A percentile compares a stretch with the other conserved stretches of the same genome.
Conservation (phyloP, 257 asterid genomes). For the Ocimum tenuiflorum region DNA sequence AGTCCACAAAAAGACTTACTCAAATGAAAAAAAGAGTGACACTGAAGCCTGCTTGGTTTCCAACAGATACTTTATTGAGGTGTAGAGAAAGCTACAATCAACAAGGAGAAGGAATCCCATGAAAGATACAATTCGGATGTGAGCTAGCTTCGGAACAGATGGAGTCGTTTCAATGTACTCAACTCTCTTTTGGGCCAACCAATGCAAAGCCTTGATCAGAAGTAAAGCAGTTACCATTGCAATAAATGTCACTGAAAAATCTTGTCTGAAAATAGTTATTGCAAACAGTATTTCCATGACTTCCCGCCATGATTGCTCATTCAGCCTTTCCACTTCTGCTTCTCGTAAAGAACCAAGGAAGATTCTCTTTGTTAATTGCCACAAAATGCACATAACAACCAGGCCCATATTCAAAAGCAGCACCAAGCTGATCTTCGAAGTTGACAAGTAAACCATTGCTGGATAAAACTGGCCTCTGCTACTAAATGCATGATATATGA, state of each 20-base stretch:
- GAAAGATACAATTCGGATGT: slow-evolving; percentile 75
- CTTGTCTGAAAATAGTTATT: slow-evolving; percentile 89
- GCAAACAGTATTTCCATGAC: slow-evolving; percentile 95
- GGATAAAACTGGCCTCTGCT: slow-evolving; percentile 94
- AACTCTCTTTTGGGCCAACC: slow-evolving; percentile 98
- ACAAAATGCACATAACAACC: slow-evolving; percentile 73
- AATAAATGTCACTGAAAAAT: slow-evolving; percentile 74
- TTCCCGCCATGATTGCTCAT: slow-evolving; percentile 97
- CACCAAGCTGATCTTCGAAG: slow-evolving; percentile 86
- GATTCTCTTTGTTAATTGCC: slow-evolving; percentile 87
- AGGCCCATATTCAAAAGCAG: slow-evolving; percentile 83
- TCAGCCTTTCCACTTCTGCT: slow-evolving; percentile 98
- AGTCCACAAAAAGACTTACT: slow-evolving; percentile 46
- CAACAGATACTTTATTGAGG: slow-evolving; percentile 49
- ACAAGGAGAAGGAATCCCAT: slow-evolving; percentile 76
- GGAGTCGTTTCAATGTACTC: slow-evolving; percentile 97
- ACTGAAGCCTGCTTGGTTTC: slow-evolving; percentile 81
- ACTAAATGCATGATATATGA: slow-evolving; percentile 69
- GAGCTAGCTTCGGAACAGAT: slow-evolving; percentile 64
- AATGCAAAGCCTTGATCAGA: slow-evolving; percentile 88
- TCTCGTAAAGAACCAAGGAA: slow-evolving; percentile 91
- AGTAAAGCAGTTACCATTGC: slow-evolving; percentile 83
- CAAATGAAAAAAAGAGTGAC: slow-evolving; percentile 85
- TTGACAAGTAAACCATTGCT: slow-evolving; percentile 79
- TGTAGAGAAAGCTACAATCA: slow-evolving; percentile 61